Evolutionary conservation across 2,329 filamentous ascomycete genomes (phyloP), one percentile per base, ranked within the genome.

Genomic region (Aspergillus japonicus): DNA sequence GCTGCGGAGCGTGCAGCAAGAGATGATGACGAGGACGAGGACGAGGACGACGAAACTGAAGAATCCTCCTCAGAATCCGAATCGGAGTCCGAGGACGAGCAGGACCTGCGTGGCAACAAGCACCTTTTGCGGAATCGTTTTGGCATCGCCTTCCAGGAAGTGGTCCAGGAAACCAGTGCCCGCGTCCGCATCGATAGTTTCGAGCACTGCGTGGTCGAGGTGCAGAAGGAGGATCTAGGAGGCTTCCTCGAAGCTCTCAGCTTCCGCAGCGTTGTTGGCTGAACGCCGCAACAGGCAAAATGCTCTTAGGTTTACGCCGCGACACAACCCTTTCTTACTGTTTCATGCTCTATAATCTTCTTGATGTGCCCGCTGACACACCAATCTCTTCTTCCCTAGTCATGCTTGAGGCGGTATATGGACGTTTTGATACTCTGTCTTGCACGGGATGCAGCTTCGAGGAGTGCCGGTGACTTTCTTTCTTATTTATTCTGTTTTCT

Each of bases 121-220:
- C 88, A 89, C 0, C 89, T 90, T 56, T 89, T 93, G 1, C 79
- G 91, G 55, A 99, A 98, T 77, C 87, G 90, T 53, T 99, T 99
- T 71, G 95, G 95, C 7, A 92, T 89, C 69, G 94, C 95, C 3
- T 99, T 99, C 75, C 92, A 97, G 73, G 92, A 96, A 71, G 95
- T 98, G 0, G 90, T 96, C 2, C 86, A 89, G 54, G 92, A 97
- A 80, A 98, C 94, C 16, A 95, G 89, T 60, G 91, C 94, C 0
- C 81, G 93, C 16, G 92, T 98, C 21, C 83, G 92, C 61, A 96
- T 97, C 72, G 95, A 99, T 77, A 96, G 91, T 75, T 99, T 99
- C 71, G 95, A 99, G 77, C 91, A 96, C 74, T 96, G 92, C 70
- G 95, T 98, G 7, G 93, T 98, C 50, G 95, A 99, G 75, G 94